phyloP scores from a whole-genome alignment of 1,284 basidiomycete genomes.

The Termitomyces sp. region DNA sequence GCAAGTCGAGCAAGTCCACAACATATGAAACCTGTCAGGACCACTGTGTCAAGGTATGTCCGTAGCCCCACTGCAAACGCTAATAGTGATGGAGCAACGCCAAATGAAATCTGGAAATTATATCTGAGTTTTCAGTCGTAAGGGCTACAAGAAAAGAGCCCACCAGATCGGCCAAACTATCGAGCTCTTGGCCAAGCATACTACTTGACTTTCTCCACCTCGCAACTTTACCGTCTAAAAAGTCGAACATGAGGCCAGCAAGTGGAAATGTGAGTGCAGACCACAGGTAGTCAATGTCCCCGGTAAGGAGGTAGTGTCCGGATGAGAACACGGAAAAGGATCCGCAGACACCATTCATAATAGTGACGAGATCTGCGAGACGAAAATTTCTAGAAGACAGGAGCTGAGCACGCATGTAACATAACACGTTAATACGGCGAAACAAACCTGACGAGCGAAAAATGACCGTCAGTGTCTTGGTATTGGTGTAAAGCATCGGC shows the following conservation, averaged over 20 bases:
- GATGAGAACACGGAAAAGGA: constrained; percentile 94
- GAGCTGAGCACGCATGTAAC: constrained; percentile 15
- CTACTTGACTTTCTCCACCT: constrained; percentile 93
- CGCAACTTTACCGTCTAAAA: constrained; percentile 96
- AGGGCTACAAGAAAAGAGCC: constrained; percentile 23
- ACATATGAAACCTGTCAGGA: constrained; percentile 89
- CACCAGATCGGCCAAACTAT: constrained; percentile 93
- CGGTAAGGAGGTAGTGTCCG: constrained; percentile 80
- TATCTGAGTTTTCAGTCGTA: constrained; percentile 8
- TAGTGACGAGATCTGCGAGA: constrained; percentile 96
- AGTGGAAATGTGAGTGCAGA: constrained; percentile 85
- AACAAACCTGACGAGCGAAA: constrained; percentile 85
- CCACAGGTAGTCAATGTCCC: constrained; percentile 80
- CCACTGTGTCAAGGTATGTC: constrained; percentile 83
- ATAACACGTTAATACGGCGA: constrained; percentile 12
- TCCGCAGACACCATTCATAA: constrained; percentile 99
- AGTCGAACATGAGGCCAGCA: constrained; percentile 97
- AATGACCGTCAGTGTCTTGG: constrained; percentile 85
- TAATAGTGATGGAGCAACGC: constrained; percentile 90
- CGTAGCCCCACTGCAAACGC: constrained; percentile 91
- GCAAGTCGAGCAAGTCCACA: constrained; percentile 94
- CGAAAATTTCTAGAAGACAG: constrained; percentile 81
- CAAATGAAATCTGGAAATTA: constrained; percentile 87
- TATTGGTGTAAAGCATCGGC: constrained; percentile 74
- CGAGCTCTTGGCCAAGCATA: constrained; percentile 98